phyloP scores from a whole-genome alignment of 179 eudicot species.

The Beta macrorhiza region DNA sequence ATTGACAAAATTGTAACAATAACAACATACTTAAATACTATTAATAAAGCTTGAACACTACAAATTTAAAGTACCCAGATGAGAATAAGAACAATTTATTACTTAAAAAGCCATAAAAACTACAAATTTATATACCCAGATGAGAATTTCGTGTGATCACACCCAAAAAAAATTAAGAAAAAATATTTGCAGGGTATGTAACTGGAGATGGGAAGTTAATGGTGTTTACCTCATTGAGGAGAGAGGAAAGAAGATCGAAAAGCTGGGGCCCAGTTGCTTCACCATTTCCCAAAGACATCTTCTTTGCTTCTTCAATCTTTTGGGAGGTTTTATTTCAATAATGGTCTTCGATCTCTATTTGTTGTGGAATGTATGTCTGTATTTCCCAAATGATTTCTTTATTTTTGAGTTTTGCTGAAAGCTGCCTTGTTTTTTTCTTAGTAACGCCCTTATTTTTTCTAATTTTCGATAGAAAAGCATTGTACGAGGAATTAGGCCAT shows the following conservation, averaged over 20 bases:
- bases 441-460: too few species aligned
- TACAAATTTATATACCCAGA: conserved; percentile 2
- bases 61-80: neutral
- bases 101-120: neutral
- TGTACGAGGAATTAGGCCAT: too few species aligned
- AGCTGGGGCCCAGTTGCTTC: conserved; percentile 44
- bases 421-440: too few species aligned
- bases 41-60: neutral
- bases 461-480: too few species aligned
- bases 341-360: too few species aligned
- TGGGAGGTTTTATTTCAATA: neutral
- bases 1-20: neutral
- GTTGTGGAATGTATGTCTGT: too few species aligned
- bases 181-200: neutral
- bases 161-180: too few species aligned
- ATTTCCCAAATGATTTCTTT: too few species aligned
- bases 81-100: neutral
- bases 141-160: neutral
- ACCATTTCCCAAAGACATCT: conserved; percentile 33
- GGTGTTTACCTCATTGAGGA: conserved; percentile 42
- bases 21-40: neutral
- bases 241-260: conserved; percentile 52
- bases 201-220: neutral
- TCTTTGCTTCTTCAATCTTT: neutral
- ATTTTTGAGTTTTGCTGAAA: too few species aligned